These are phyloP conservation scores for Ogataea neopini DNA, from an alignment of 805 yeast genomes.

Conservation along the genomic window DNA sequence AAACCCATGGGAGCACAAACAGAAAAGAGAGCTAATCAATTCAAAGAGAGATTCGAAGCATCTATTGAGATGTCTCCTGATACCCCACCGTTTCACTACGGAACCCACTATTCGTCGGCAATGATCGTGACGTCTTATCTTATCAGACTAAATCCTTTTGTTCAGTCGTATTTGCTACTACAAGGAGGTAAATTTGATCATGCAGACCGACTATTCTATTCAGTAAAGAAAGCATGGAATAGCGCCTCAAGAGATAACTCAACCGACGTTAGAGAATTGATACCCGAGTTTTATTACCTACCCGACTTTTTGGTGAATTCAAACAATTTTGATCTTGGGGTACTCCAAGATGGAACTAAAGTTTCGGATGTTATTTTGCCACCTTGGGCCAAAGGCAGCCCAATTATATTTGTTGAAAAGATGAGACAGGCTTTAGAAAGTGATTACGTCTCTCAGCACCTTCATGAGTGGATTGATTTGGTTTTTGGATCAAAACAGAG, in stretches of 20 bases:
- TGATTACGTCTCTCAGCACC: constrained; percentile 70
- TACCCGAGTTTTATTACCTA: constrained; percentile 81
- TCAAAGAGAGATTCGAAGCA: constrained; percentile 72
- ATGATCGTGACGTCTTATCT: constrained; percentile 87
- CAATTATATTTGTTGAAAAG: constrained; percentile 67
- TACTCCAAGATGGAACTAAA: constrained; percentile 56
- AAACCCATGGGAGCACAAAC: constrained; percentile 94
- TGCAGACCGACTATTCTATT: constrained; percentile 78
- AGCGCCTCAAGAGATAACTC: constrained; percentile 79
- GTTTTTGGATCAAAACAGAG: constrained; percentile 79
- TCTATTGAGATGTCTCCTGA: constrained; percentile 55
- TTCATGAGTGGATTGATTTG: constrained; percentile 84
- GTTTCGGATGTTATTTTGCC: constrained; percentile 71
- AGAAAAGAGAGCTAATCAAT: constrained; percentile 56
- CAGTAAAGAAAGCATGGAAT: constrained; percentile 75
- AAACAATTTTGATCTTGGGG: constrained; percentile 70
- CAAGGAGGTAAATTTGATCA: constrained; percentile 92
- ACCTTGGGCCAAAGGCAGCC: constrained; percentile 81
- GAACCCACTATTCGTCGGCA: constrained; percentile 91
- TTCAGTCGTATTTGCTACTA: constrained; percentile 69
- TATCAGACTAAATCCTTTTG: constrained; percentile 78
- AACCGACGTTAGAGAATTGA: constrained; percentile 84
- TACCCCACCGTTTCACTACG: constrained; percentile 81
- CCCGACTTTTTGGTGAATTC: constrained; percentile 75
- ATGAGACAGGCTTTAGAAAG: constrained; percentile 85